A percentile compares a stretch with the other conserved stretches of the same genome.
Evolutionary conservation across 2,329 filamentous ascomycete genomes (phyloP).

Genomic region (Sporothrix protearum): DNA sequence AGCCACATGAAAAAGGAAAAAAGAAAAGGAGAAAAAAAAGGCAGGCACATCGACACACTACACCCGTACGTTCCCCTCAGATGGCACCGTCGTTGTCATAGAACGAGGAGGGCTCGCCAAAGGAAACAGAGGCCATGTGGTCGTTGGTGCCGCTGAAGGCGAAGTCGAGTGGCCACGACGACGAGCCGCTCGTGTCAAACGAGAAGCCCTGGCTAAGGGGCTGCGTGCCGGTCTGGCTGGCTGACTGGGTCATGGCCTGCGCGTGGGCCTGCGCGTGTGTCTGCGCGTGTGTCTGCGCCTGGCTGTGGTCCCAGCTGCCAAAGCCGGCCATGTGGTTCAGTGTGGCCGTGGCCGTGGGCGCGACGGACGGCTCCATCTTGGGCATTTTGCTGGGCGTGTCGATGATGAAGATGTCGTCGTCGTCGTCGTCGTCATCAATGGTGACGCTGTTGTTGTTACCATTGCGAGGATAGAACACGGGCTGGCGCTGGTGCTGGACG

Average conservation of each 20-base stretch:
- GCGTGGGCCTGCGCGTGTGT: neutral
- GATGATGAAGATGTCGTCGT: constrained; percentile 36
- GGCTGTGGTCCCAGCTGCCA: neutral
- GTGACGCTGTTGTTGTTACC: constrained; percentile 31
- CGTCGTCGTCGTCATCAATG: constrained; percentile 25
- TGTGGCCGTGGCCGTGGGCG: neutral
- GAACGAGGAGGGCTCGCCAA: constrained; percentile 16
- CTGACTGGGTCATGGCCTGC: neutral
- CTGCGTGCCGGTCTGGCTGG: neutral
- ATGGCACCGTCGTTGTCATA: constrained; percentile 25
- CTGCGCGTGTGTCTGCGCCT: neutral
- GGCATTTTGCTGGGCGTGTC: constrained; percentile 39
- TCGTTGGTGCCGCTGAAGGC: neutral
- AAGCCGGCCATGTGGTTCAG: neutral
- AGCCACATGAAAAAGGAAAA: neutral
- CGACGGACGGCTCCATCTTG: constrained; percentile 6
- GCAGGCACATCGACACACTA: neutral
- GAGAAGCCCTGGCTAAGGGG: neutral
- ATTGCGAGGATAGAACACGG: neutral
- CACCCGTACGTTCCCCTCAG: neutral
- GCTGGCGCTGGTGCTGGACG: constrained; percentile 26
- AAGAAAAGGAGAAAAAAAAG: too few relatives aligned
- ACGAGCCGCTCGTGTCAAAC: constrained; percentile 21
- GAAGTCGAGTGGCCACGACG: constrained; percentile 18
- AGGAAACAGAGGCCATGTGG: constrained; percentile 18